Evolutionary conservation across 495 filamentous ascomycete species (phyloP).

Genomic region (Hyaloscypha hepaticicola): DNA sequence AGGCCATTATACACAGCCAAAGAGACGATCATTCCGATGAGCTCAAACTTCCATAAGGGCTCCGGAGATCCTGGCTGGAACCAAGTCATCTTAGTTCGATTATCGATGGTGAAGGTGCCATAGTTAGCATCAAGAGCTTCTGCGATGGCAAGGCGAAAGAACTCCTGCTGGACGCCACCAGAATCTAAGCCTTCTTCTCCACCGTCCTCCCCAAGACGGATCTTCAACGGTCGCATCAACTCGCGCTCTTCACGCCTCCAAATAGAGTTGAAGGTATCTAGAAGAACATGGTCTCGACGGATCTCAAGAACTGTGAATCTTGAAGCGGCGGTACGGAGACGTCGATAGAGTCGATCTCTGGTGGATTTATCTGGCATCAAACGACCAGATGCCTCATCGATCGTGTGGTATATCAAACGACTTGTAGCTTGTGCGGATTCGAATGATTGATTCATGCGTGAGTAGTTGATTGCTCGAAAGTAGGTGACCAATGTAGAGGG

Average conservation of each 20-base stretch:
- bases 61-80: slow-evolving; percentile 79
- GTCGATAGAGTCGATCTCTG: slow-evolving; percentile 52
- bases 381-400: slow-evolving; percentile 33
- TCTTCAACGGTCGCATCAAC: slow-evolving; percentile 80
- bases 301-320: slow-evolving; percentile 78
- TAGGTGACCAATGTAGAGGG: slow-evolving; percentile 72
- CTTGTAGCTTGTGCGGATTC: slow-evolving; percentile 63
- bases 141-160: slow-evolving; percentile 78
- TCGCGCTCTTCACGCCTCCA: slow-evolving; percentile 83
- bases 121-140: slow-evolving; percentile 75
- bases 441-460: slow-evolving; percentile 73
- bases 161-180: slow-evolving; percentile 93
- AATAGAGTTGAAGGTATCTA: slow-evolving; percentile 82
- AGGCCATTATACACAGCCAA: slow-evolving; percentile 94
- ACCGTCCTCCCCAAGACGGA: slow-evolving; percentile 74
- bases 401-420: slow-evolving; percentile 43
- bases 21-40: slow-evolving; percentile 81
- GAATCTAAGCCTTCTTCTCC: slow-evolving; percentile 92
- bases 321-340: slow-evolving; percentile 61
- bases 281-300: slow-evolving; percentile 64
- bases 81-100: slow-evolving; percentile 75
- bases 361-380: slow-evolving; percentile 28
- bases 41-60: slow-evolving; percentile 84
- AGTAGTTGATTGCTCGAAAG: slow-evolving; percentile 86
- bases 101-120: slow-evolving; percentile 73